Evolutionary conservation across 1,284 basidiomycete genomes (phyloP), one percentile per base, ranked within the genome.

Genomic region (Sanghuangporus weigelae): DNA sequence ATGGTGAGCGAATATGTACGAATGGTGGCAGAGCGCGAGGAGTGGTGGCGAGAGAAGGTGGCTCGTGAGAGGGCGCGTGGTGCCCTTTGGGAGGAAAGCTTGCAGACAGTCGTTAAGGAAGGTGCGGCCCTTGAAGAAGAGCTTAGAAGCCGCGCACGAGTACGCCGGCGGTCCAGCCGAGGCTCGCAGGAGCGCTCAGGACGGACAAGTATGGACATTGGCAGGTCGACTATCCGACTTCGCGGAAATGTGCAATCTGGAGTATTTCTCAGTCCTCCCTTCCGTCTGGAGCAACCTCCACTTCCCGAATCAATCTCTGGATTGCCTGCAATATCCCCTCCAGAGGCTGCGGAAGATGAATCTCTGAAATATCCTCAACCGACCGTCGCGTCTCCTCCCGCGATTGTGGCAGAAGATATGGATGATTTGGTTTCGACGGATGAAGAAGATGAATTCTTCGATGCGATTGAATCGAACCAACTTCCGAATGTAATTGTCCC

Each of bases 391-490:
- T 40, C 61, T 50, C 50, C 63, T 26, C 63, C 58, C 6, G 56
- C 64, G 0, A 61, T 68, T 4, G 63, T 63, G 60, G 66, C 60
- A 19, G 53, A 65, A 44, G 68, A 63, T 16, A 79, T 79, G 10
- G 76, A 77, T 0, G 79, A 81, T 1, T 81, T 79, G 14, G 73
- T 72, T 40, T 89, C 89, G 53, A 91, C 90, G 1, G 94, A 96
- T 68, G 92, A 93, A 59, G 94, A 96, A 71, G 95, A 98, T 76
- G 95, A 98, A 75, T 98, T 98, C 77, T 98, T 97, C 71, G 96
- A 98, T 73, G 95, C 96, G 19, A 95, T 98, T 71, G 96, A 98
- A 72, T 78, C 87, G 10, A 90, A 89, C 61, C 84, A 80, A 36
- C 77, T 96, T 0, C 91, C 92, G 6, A 87, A 90, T 67, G 79